Conservation (phyloP, 805 yeast genomes). For the Metschnikowia cerradonensis region DNA sequence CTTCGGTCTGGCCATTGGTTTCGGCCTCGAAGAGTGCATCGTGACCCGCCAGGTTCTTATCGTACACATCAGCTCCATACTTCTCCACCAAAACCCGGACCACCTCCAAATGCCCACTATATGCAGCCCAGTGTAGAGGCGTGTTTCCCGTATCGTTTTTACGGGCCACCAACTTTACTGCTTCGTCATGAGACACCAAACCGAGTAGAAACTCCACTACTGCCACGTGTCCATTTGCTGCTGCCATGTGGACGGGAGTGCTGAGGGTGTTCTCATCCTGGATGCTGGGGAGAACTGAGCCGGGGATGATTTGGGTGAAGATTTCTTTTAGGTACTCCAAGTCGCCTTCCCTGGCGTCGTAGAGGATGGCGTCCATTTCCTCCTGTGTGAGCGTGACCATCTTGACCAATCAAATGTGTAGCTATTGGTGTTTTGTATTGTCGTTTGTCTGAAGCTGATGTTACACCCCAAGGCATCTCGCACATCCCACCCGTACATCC, state of each 20-base stretch:
- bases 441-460: not conserved
- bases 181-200: slow-evolving; percentile 42
- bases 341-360: slow-evolving; percentile 87
- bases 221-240: slow-evolving; percentile 86
- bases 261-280: slow-evolving; percentile 61
- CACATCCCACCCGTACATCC: not conserved
- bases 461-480: not conserved
- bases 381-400: slow-evolving; percentile 50
- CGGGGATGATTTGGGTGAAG: slow-evolving; percentile 54
- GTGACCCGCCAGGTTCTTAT: slow-evolving; percentile 69
- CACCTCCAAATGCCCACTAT: slow-evolving; percentile 74
- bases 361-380: slow-evolving; percentile 76
- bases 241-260: slow-evolving; percentile 90
- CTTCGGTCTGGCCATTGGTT: slow-evolving; percentile 64
- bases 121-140: slow-evolving; percentile 93
- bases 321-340: slow-evolving; percentile 67
- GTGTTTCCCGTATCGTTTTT: slow-evolving; percentile 85
- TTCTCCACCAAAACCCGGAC: slow-evolving; percentile 69
- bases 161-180: slow-evolving; percentile 27
- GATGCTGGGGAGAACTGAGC: slow-evolving; percentile 37
- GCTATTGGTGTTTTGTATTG: not conserved
- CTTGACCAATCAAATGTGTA: too few relatives aligned
- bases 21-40: slow-evolving; percentile 91
- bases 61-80: slow-evolving; percentile 75
- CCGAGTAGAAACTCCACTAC: slow-evolving; percentile 58